Percentiles rank a stretch among this genome's conserved stretches.
phyloP scores from a whole-genome alignment of 2,329 filamentous ascomycete species.

The Cercospora sp. region DNA sequence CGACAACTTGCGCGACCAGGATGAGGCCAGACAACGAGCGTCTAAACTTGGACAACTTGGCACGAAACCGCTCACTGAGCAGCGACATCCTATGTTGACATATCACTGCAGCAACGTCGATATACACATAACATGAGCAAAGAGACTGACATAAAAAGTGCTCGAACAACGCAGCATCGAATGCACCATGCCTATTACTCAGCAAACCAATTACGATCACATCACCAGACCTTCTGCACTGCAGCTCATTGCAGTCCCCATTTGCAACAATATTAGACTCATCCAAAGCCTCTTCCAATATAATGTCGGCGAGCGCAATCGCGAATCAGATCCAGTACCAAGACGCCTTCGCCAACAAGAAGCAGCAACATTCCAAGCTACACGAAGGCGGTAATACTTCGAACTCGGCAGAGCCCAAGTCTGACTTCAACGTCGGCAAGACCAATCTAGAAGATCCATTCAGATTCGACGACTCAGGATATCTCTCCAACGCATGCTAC shows the following conservation, averaged over 20 bases:
- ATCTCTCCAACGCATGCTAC: constrained; percentile 10
- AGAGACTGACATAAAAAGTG: not conserved
- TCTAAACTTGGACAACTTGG: constrained; percentile 11
- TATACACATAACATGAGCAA: constrained; percentile 8
- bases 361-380: constrained; percentile 3
- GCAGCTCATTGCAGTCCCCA: constrained; percentile 6
- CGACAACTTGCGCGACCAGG: not conserved
- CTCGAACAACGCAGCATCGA: not conserved
- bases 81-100: constrained; percentile 9
- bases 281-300: constrained; percentile 8
- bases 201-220: not conserved
- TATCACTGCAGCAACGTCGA: constrained; percentile 12
- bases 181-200: not conserved
- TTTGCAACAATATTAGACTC: constrained; percentile 1
- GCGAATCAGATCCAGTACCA: constrained; percentile 12
- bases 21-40: constrained; percentile 1
- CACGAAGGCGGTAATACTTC: not conserved
- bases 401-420: not conserved
- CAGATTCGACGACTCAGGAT: not conserved
- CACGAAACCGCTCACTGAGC: not conserved
- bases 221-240: constrained; percentile 1
- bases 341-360: constrained; percentile 13
- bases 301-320: constrained; percentile 8
- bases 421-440: constrained; percentile 6
- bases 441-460: constrained; percentile 3